Base-by-base conservation (phyloP, 805 yeast genomes). In the Starmerella kuoi region DNA sequence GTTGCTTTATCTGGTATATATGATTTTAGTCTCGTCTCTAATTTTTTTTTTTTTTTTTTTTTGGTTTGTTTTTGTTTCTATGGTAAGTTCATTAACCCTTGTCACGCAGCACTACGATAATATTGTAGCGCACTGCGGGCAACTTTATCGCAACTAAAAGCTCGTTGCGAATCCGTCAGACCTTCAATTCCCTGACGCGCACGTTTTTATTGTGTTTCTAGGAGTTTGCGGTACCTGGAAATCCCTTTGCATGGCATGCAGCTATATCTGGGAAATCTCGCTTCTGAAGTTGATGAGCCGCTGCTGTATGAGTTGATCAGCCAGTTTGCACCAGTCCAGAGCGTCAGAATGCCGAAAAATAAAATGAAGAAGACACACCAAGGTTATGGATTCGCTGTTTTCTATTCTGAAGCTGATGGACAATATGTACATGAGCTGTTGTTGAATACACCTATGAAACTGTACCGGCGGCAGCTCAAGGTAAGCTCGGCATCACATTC, bases 321-420 rank as follows among this genome's bases (percentile, higher is more conserved):
- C 5, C 97, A 91, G 59, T 77, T 84, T 32, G 86, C 88, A 0
- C 94, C 95, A 0, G 71, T 88, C 2, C 66, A 65, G 31, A 67
- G 72, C 24, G 69, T 91, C 4, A 70, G 78, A 46, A 65, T 91
- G 49, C 96, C 96, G 5, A 31, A 32, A 4, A 18, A 31, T 26
- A 77, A 75, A 54, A 21, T 38, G 3, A 21, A 26, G 19, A 70
- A 84, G 47, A 64, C 71, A 1, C 86, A 81, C 54, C 93, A 80
- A 54, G 96, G 96, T 4, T 88, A 68, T 63, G 96, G 94, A 8
- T 88, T 91, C 61, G 79, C 81, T 1, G 91, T 83, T 56, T 78
- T 81, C 54, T 61, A 64, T 38, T 63, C 67, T 14, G 61, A 63
- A 2, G 65, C 61, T 17, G 95, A 85, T 52, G 79, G 80, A 0